A percentile compares a stretch with the other conserved stretches of the same genome.
phyloP scores from a whole-genome alignment of 257 asterid species.

The Nicotiana knightiana region DNA sequence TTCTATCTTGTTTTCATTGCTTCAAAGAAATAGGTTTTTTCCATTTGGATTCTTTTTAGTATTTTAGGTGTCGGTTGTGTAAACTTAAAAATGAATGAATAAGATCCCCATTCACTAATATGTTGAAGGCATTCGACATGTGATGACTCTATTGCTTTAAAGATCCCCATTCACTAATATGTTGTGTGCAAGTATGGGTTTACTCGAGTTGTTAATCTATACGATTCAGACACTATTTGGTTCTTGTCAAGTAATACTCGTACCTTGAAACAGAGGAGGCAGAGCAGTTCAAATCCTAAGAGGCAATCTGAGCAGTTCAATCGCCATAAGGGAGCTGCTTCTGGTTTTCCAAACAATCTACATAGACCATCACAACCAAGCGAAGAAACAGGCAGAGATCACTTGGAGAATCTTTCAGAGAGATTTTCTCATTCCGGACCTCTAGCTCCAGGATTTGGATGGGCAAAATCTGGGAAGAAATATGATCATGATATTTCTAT shows the following conservation, averaged over 20 bases:
- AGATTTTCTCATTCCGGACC: constrained; percentile 63
- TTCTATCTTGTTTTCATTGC: not conserved
- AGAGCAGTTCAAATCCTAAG: constrained; percentile 37
- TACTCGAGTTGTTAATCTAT: not conserved
- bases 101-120: not conserved
- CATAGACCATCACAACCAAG: constrained; percentile 23
- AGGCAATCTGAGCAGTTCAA: constrained; percentile 37
- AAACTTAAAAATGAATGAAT: not conserved
- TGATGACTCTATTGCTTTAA: not conserved
- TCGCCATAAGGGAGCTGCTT: constrained; percentile 27
- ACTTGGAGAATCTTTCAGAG: constrained; percentile 23
- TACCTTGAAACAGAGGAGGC: constrained; percentile 45
- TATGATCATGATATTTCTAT: constrained; percentile 26
- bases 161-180: not conserved
- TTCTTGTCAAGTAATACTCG: not conserved
- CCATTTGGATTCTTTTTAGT: not conserved
- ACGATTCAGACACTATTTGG: not conserved
- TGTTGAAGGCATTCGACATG: not conserved
- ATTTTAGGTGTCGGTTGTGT: not conserved
- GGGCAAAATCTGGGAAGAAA: constrained; percentile 39
- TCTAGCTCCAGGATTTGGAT: constrained; percentile 45
- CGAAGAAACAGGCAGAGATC: constrained; percentile 33
- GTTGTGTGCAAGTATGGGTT: not conserved
- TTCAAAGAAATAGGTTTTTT: not conserved
- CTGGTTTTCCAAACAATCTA: constrained; percentile 31